Conservation (phyloP, 176 grass and related monocot species). For the Oryza officinalis region DNA sequence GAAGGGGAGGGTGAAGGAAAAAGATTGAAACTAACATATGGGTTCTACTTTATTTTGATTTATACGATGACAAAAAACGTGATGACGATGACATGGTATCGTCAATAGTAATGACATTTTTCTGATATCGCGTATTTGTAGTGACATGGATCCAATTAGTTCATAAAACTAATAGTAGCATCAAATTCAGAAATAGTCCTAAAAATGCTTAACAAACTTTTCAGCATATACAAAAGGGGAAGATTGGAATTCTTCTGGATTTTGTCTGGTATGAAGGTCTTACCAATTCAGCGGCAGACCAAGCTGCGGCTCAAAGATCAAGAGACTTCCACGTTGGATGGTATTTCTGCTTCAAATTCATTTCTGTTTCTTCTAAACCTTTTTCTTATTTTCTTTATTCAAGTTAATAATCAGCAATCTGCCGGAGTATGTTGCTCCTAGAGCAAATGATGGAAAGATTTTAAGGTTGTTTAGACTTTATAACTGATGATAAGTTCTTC, state of each 20-base stretch:
- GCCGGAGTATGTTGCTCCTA: background rate
- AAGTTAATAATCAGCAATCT: no score
- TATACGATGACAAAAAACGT: no score
- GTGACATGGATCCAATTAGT: no score
- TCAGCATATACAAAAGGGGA: constrained; percentile 49
- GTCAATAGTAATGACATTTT: no score
- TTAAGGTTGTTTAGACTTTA: background rate
- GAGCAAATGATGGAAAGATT: background rate
- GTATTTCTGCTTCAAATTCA: constrained; percentile 29
- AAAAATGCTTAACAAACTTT: background rate
- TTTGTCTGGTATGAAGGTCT: constrained; percentile 72
- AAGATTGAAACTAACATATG: no score
- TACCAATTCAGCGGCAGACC: constrained; percentile 44
- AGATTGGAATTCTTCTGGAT: constrained; percentile 62
- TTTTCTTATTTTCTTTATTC: background rate
- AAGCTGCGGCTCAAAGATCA: constrained; percentile 60
- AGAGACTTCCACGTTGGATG: constrained; percentile 74
- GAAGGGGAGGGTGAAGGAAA: no score
- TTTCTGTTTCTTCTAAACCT: background rate
- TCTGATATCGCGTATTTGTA: no score
- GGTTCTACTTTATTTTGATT: no score
- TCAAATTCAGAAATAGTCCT: background rate
- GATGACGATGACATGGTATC: no score
- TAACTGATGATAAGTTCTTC: background rate
- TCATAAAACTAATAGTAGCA: no score